Conservation (phyloP, 1,284 basidiomycete species). For the Cronartium quercuum region DNA sequence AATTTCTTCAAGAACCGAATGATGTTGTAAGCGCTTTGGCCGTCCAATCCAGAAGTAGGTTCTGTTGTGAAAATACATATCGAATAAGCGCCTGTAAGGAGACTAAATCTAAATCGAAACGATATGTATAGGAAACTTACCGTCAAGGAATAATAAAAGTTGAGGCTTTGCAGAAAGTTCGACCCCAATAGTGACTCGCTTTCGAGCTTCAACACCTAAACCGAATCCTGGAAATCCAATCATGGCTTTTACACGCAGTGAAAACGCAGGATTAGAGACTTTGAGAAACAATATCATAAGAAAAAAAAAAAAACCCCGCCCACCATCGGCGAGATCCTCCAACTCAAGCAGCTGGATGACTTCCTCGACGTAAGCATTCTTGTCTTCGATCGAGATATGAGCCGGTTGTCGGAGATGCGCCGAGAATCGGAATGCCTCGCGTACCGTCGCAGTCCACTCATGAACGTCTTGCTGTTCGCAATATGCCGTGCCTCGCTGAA, state of each 20-base stretch:
- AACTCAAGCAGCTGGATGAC: conserved; percentile 55
- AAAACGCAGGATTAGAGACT: neutral
- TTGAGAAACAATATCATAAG: conserved; percentile 44
- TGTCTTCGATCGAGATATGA: conserved; percentile 53
- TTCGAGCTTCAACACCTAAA: conserved; percentile 55
- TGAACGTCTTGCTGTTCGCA: conserved; percentile 57
- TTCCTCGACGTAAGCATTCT: conserved; percentile 55
- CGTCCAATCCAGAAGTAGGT: conserved; percentile 71
- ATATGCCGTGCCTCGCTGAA: conserved; percentile 56
- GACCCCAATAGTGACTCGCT: conserved; percentile 59
- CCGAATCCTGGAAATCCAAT: conserved; percentile 53
- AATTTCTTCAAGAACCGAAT: conserved; percentile 68
- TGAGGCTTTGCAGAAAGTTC: conserved; percentile 56
- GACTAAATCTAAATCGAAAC: conserved; percentile 48
- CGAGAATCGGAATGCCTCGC: conserved; percentile 58
- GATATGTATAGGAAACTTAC: conserved; percentile 40
- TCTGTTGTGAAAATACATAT: conserved; percentile 45
- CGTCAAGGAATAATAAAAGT: conserved; percentile 50
- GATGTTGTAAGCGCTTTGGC: conserved; percentile 81
- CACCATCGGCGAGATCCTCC: conserved; percentile 54
- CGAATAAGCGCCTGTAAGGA: too few species aligned
- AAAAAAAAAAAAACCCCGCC: conserved; percentile 48
- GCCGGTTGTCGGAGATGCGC: conserved; percentile 58
- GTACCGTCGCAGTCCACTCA: conserved; percentile 66
- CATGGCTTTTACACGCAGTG: conserved; percentile 34